A percentile compares a stretch with the other conserved stretches of the same genome.
phyloP scores from a whole-genome alignment of 345 rosid genomes.

The Gossypium longicalyx region DNA sequence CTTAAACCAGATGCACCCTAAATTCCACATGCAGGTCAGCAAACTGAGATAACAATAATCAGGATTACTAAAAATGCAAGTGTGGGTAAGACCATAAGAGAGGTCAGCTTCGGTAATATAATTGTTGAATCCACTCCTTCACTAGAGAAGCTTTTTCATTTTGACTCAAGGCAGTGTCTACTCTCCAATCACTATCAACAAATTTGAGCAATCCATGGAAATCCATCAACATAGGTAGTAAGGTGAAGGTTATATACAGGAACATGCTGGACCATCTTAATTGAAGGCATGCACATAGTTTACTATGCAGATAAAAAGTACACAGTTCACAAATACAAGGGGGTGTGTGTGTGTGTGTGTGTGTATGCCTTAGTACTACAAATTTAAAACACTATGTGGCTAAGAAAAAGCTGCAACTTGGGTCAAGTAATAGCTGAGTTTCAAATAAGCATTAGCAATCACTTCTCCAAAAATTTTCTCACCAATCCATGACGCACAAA shows the following conservation, averaged over 20 bases:
- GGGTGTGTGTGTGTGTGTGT: too few relatives aligned
- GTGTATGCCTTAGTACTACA: background rate
- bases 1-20: background rate
- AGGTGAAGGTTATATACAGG: background rate
- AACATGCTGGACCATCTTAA: background rate
- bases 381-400: background rate
- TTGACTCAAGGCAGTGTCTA: background rate
- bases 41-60: background rate
- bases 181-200: background rate
- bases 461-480: constrained; percentile 18
- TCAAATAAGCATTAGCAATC: background rate
- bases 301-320: background rate
- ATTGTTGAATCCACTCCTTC: background rate
- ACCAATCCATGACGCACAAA: constrained; percentile 97
- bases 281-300: background rate
- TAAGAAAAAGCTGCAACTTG: background rate
- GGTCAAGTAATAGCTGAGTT: background rate
- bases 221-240: background rate
- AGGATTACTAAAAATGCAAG: background rate
- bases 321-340: background rate
- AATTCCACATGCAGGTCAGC: background rate
- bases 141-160: background rate
- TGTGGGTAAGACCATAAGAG: background rate
- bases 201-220: background rate
- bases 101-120: background rate